These are phyloP conservation scores for Aspergillus fructus DNA, from an alignment of 2,329 filamentous ascomycete species.

Conservation along the genomic window DNA sequence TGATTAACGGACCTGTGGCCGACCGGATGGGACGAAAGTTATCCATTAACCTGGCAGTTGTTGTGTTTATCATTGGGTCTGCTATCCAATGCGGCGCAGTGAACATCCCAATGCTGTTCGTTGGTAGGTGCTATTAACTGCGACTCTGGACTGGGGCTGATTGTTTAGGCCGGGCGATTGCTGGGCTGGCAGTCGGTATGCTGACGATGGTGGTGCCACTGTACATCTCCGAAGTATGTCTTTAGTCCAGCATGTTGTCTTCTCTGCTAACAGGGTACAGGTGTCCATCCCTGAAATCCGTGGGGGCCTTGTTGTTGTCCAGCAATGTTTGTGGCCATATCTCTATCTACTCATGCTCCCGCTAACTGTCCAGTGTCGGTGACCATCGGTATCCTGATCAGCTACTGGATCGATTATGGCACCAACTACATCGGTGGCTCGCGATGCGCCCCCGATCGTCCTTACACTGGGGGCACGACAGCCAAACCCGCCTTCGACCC, in stretches of 20 bases:
- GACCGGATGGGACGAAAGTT: constrained; percentile 61
- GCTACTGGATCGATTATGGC: constrained; percentile 46
- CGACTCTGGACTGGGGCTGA: no score
- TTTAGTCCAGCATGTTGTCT: no score
- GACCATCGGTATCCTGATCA: constrained; percentile 38
- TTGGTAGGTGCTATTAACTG: constrained; percentile 33
- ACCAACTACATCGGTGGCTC: constrained; percentile 46
- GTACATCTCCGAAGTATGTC: constrained; percentile 46
- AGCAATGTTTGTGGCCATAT: constrained; percentile 32
- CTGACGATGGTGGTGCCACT: constrained; percentile 51
- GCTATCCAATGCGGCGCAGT: constrained; percentile 50
- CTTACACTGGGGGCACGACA: constrained; percentile 47
- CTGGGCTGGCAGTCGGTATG: constrained; percentile 45
- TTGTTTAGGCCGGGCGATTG: constrained; percentile 30
- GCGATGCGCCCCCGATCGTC: constrained; percentile 49
- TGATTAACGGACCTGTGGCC: constrained; percentile 31
- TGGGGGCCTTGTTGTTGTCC: constrained; percentile 38
- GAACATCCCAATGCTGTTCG: constrained; percentile 43
- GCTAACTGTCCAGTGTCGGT: constrained; percentile 44
- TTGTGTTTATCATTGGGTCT: constrained; percentile 59
- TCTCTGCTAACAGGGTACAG: no score
- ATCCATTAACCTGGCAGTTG: constrained; percentile 60
- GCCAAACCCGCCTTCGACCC: constrained; percentile 34
- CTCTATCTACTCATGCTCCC: neutral
- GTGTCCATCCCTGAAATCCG: constrained; percentile 35